phyloP scores from a whole-genome alignment of 345 rosid genomes.

The Rhizophora apiculata region DNA sequence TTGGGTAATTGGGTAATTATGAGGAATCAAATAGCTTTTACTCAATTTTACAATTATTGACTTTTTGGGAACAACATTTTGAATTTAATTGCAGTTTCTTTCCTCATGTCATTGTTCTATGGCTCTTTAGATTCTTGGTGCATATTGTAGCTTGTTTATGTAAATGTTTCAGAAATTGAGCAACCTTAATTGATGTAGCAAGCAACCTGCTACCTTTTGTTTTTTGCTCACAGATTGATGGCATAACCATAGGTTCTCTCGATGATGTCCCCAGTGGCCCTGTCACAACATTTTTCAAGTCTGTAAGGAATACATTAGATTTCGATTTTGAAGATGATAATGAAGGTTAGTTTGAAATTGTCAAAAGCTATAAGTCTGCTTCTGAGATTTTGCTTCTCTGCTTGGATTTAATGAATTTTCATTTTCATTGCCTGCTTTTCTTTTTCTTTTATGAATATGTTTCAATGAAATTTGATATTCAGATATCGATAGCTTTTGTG shows the following conservation, averaged over 20 bases:
- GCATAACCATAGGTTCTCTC: slow-evolving; percentile 68
- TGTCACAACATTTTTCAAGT: slow-evolving; percentile 70
- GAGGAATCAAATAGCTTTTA: background rate
- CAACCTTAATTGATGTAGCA: background rate
- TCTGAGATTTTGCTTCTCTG: background rate
- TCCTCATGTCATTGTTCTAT: background rate
- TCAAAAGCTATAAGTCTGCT: background rate
- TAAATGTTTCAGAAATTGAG: slow-evolving; percentile 1
- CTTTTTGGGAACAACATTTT: too few relatives aligned
- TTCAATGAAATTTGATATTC: too few relatives aligned
- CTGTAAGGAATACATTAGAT: slow-evolving; percentile 81
- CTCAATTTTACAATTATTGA: too few relatives aligned
- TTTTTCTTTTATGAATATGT: too few relatives aligned
- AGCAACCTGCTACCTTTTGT: slow-evolving; percentile 19
- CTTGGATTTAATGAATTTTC: too few relatives aligned
- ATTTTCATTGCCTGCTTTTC: too few relatives aligned
- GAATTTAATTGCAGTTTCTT: background rate
- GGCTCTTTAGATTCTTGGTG: background rate
- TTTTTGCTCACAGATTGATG: slow-evolving; percentile 60
- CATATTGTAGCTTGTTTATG: background rate
- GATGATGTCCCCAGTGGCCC: slow-evolving; percentile 74
- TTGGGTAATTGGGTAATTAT: background rate
- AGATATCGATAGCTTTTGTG: too few relatives aligned
- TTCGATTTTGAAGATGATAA: slow-evolving; percentile 91
- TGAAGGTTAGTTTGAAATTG: slow-evolving; percentile 58